Evolutionary conservation across 306 rosid species (phyloP).

Genomic region (Morella rubra): DNA sequence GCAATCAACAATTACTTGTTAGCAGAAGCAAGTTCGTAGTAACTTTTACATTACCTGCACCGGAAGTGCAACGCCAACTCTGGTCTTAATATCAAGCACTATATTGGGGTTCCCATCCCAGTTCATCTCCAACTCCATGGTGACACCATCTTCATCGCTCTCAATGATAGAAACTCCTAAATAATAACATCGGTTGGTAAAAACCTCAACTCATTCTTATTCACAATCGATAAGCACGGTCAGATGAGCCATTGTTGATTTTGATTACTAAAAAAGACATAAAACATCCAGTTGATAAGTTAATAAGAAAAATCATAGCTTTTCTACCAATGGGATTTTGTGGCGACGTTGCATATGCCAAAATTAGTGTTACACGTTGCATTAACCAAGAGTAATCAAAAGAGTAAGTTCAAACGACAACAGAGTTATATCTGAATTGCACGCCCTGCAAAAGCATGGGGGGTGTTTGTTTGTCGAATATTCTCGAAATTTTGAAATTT

Average conservation of each 20-base stretch:
- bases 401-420: not conserved
- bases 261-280: not conserved
- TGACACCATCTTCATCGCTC: conserved; percentile 64
- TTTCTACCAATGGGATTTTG: not conserved
- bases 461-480: too few relatives aligned
- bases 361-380: not conserved
- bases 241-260: not conserved
- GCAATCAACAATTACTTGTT: conserved; percentile 7
- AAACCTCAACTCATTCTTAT: conserved; percentile 9
- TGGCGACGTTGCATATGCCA: not conserved
- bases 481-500: too few relatives aligned
- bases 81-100: conserved; percentile 78
- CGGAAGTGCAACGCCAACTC: conserved; percentile 75
- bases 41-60: conserved; percentile 65
- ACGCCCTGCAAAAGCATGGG: not conserved
- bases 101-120: conserved; percentile 99
- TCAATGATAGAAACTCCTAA: conserved; percentile 83
- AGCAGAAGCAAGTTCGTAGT: not conserved
- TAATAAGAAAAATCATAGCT: not conserved
- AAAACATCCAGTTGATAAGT: not conserved
- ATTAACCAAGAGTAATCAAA: not conserved
- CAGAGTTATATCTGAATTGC: not conserved
- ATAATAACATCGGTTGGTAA: conserved; percentile 32
- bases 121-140: conserved; percentile 93
- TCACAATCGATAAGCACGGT: not conserved